Percentiles rank a stretch among this genome's conserved stretches.
phyloP scores from a whole-genome alignment of 768 basidiomycete genomes.

The Tephrocybe sp. region DNA sequence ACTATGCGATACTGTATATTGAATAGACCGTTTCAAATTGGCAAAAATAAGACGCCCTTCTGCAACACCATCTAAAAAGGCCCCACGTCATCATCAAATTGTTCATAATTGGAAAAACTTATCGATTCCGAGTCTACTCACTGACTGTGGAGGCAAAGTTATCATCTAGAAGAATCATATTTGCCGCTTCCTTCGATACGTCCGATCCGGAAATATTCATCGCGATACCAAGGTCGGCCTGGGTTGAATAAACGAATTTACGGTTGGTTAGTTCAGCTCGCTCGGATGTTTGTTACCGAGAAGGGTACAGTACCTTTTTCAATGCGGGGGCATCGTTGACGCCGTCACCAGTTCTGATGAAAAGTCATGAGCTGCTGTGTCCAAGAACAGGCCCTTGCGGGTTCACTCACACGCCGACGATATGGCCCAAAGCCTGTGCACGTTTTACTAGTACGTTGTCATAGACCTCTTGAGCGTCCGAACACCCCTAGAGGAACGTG shows the following conservation, averaged over 20 bases:
- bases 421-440: constrained; percentile 67
- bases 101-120: too few relatives aligned
- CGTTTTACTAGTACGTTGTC: constrained; percentile 49
- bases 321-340: constrained; percentile 72
- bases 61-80: constrained; percentile 57
- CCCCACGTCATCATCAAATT: too few relatives aligned
- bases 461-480: background rate
- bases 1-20: too few relatives aligned
- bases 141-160: constrained; percentile 73
- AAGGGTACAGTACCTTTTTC: constrained; percentile 54
- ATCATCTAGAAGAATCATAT: constrained; percentile 75
- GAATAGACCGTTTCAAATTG: too few relatives aligned
- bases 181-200: constrained; percentile 71
- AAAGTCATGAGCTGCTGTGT: too few relatives aligned
- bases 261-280: too few relatives aligned
- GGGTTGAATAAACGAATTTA: too few relatives aligned
- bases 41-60: too few relatives aligned
- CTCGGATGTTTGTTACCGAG: too few relatives aligned
- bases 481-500: background rate
- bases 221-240: constrained; percentile 69
- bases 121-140: too few relatives aligned
- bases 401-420: constrained; percentile 64
- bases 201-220: constrained; percentile 77
- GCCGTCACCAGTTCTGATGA: constrained; percentile 72
- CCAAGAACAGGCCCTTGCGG: too few relatives aligned